Percentiles rank a stretch among this genome's conserved stretches.
Evolutionary conservation across 495 filamentous ascomycete genomes (phyloP).

Genomic region (Glonium stellatum): DNA sequence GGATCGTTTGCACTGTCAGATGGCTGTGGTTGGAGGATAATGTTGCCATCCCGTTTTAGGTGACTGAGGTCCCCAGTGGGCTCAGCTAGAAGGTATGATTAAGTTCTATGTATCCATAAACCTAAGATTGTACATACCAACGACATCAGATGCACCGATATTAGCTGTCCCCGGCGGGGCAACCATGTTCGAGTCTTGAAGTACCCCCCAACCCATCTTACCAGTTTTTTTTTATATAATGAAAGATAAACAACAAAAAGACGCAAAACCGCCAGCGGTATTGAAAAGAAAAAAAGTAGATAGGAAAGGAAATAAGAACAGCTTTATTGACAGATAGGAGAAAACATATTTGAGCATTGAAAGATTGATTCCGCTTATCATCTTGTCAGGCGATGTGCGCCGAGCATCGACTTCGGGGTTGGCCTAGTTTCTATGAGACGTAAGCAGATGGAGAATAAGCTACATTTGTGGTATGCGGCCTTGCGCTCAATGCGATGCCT

Average conservation of each 20-base stretch:
- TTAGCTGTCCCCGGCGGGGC: slow-evolving; percentile 20
- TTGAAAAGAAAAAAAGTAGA: not conserved
- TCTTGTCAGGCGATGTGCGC: not conserved
- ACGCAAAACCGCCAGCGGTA: not conserved
- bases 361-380: not conserved
- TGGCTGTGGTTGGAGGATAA: slow-evolving; percentile 87
- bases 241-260: not conserved
- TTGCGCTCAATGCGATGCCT: not conserved
- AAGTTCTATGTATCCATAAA: not conserved
- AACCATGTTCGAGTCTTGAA: slow-evolving; percentile 20
- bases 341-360: not conserved
- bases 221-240: not conserved
- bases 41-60: slow-evolving; percentile 57
- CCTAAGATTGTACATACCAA: not conserved
- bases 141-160: slow-evolving; percentile 15
- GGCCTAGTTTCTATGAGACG: not conserved
- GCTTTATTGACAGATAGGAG: not conserved
- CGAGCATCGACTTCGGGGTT: not conserved
- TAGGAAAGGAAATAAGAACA: slow-evolving; percentile 2
- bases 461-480: not conserved
- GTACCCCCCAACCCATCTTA: slow-evolving; percentile 21
- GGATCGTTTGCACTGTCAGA: slow-evolving; percentile 87
- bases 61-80: not conserved
- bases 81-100: slow-evolving; percentile 2
- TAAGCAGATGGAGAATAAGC: not conserved